Conservation (phyloP, 768 basidiomycete species). For the Megacollybia marginata region DNA sequence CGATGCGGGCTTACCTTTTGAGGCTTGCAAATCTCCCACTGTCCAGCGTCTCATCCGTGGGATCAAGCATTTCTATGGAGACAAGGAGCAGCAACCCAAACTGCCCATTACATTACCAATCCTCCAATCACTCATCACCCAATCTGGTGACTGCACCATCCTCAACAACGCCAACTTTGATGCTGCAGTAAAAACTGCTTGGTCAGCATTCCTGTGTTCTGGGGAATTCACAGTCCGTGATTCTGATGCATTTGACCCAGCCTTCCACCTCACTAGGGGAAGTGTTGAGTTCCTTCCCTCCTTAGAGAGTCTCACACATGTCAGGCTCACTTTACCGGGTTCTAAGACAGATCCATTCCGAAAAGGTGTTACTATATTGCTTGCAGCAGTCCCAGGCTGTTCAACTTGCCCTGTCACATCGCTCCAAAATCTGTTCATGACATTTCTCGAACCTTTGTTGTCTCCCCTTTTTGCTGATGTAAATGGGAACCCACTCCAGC, state of each 20-base stretch:
- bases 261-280: conserved; percentile 13
- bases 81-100: conserved; percentile 14
- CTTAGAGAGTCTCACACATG: conserved; percentile 13
- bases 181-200: conserved; percentile 8
- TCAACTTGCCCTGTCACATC: conserved; percentile 9
- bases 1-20: conserved; percentile 20
- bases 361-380: conserved; percentile 13
- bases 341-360: conserved; percentile 32
- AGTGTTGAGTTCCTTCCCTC: conserved; percentile 19
- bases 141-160: not conserved
- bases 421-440: conserved; percentile 4
- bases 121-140: conserved; percentile 6
- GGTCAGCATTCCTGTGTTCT: conserved; percentile 9
- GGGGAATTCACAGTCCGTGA: conserved; percentile 9
- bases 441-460: conserved; percentile 1
- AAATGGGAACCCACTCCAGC: conserved; percentile 6
- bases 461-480: conserved; percentile 8
- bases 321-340: conserved; percentile 19
- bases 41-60: conserved; percentile 22
- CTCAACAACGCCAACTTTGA: conserved; percentile 6
- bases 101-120: conserved; percentile 5
- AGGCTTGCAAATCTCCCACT: conserved; percentile 16
- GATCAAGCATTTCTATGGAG: conserved; percentile 23
- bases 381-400: conserved; percentile 14
- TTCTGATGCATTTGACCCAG: conserved; percentile 5